Evolutionary conservation across 345 rosid genomes (phyloP).

Genomic region (Eutrema yunnanense): DNA sequence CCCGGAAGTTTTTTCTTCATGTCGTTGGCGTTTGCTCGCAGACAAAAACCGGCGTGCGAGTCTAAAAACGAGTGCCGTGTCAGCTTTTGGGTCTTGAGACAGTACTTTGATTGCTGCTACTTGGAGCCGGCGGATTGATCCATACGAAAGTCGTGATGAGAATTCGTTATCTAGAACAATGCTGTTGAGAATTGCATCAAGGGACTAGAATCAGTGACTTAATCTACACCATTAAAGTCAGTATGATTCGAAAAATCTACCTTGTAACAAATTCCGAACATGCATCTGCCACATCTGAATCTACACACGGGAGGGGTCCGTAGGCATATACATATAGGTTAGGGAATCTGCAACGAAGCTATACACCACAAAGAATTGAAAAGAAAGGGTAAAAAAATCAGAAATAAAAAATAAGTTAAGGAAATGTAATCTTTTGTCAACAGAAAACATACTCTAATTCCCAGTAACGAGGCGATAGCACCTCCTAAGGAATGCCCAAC

Average conservation of each 20-base stretch:
- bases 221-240: neutral
- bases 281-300: conserved; percentile 64
- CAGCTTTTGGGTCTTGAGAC: conserved; percentile 59
- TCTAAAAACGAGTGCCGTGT: conserved; percentile 53
- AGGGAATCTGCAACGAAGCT: conserved; percentile 62
- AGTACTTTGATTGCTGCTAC: conserved; percentile 74
- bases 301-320: conserved; percentile 89
- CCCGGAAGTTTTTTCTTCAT: neutral
- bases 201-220: conserved; percentile 1
- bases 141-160: conserved; percentile 86
- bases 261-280: conserved; percentile 82
- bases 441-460: conserved; percentile 56
- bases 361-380: neutral
- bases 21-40: conserved; percentile 35
- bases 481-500: conserved; percentile 96
- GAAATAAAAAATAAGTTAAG: neutral
- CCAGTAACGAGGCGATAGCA: conserved; percentile 80
- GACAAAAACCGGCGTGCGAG: conserved; percentile 66
- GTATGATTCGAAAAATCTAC: conserved; percentile 30
- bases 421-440: neutral
- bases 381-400: neutral
- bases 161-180: conserved; percentile 77
- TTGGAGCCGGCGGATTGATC: conserved; percentile 78
- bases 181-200: conserved; percentile 53
- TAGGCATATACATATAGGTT: conserved; percentile 66